Base-by-base conservation (phyloP, 805 yeast genomes). In the Candida glaebosa region DNA sequence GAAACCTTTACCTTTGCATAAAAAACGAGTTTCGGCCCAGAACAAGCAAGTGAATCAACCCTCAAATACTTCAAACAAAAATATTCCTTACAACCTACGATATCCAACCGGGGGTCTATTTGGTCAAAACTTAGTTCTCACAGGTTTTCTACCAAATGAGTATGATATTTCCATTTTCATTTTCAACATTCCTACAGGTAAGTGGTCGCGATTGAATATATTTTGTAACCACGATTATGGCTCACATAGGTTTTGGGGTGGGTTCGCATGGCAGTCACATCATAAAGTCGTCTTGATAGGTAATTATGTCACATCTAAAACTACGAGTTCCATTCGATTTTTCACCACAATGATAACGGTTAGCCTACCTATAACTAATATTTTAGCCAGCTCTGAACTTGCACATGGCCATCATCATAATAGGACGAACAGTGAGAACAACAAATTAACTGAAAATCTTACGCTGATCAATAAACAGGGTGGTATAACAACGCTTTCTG, bases 191-290 rank as follows among this genome's bases (percentile, higher is more conserved):
- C 76, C 78, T 0, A 70, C 84, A 0, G 71, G 73, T 1, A 76
- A 75, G 47, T 84, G 91, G 90, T 75, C 84, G 0, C 65, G 81
- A 41, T 58, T 85, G 18, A 81, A 78, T 46, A 62, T 75, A 12
- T 71, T 72, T 32, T 56, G 82, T 50, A 70, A 73, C 37, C 81
- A 76, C 47, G 76, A 72, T 37, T 63, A 70, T 24, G 75, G 75
- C 22, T 68, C 76, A 2, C 86, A 82, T 52, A 63, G 83, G 39
- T 71, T 82, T 38, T 79, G 86, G 78, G 81, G 79, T 46, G 79
- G 84, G 0, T 81, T 75, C 59, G 79, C 79, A 1, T 85, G 95
- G 95, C 75, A 74, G 24, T 82, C 90, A 1, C 95, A 85, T 58
- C 91, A 85, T 53, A 81, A 79, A 55, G 79, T 82, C 1, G 63